Conservation (phyloP, 2,329 filamentous ascomycete species). For the Aschersonia sp. region DNA sequence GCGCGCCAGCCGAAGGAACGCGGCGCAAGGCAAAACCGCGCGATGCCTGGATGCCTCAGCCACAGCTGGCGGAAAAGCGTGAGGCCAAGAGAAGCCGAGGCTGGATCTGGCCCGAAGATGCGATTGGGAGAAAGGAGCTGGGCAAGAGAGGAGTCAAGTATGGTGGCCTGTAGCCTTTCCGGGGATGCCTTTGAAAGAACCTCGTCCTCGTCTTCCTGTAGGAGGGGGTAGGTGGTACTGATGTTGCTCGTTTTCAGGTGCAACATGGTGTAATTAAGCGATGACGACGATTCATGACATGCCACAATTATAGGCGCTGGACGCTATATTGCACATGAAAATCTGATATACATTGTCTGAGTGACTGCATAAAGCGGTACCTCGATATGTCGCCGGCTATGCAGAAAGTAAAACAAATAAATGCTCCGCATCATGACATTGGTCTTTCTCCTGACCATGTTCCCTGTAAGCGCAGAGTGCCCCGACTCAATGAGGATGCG, state of each 20-base stretch:
- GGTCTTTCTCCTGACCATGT: no score
- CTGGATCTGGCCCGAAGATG: constrained; percentile 64
- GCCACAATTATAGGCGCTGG: no score
- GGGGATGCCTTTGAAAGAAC: no score
- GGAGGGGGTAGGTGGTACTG: no score
- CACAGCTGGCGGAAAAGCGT: constrained; percentile 59
- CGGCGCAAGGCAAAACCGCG: constrained; percentile 53
- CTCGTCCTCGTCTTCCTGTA: no score
- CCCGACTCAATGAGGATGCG: no score
- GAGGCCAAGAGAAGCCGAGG: constrained; percentile 60
- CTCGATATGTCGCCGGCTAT: background rate
- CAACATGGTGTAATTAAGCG: no score
- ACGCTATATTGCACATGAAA: no score
- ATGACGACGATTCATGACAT: no score
- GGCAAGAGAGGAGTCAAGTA: constrained; percentile 51
- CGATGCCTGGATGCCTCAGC: constrained; percentile 63
- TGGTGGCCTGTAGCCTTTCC: constrained; percentile 13
- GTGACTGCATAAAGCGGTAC: background rate
- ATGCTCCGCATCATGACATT: background rate
- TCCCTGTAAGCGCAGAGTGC: no score
- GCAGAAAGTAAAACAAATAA: background rate
- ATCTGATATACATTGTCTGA: no score
- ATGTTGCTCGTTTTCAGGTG: no score
- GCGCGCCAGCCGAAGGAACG: constrained; percentile 58
- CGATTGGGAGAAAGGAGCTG: constrained; percentile 56